Conservation (phyloP, 179 eudicot species). For the Amaranthus tricolor region DNA sequence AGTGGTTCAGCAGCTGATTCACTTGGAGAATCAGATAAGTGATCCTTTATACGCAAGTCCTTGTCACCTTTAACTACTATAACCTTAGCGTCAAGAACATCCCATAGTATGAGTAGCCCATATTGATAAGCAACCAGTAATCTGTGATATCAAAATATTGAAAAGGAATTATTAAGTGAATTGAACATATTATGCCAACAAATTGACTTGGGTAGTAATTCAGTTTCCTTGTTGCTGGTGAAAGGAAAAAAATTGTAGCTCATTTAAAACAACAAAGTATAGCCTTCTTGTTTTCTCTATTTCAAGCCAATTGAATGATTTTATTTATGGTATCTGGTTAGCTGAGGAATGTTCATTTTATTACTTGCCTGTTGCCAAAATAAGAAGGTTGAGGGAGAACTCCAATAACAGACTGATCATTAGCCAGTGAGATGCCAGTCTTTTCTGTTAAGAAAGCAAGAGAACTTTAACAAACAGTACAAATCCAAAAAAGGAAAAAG, state of each 20-base stretch:
- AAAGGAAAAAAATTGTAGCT: neutral
- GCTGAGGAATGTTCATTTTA: neutral
- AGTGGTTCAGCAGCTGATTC: constrained; percentile 31
- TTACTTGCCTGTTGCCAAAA: constrained; percentile 67
- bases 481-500: neutral
- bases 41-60: constrained; percentile 58
- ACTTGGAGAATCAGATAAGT: constrained; percentile 36
- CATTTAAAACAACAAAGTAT: neutral
- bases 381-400: constrained; percentile 77
- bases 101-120: constrained; percentile 83
- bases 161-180: neutral
- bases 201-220: neutral
- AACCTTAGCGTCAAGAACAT: constrained; percentile 55
- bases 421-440: constrained; percentile 48
- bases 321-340: neutral
- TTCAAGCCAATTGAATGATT: neutral
- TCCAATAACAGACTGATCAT: constrained; percentile 68
- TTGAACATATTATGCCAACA: neutral
- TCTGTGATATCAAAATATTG: constrained; percentile 41
- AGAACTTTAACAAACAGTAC: constrained; percentile 23
- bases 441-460: constrained; percentile 58
- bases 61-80: constrained; percentile 57
- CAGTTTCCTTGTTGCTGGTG: neutral
- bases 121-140: constrained; percentile 75
- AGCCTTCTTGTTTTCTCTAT: neutral